Evolutionary conservation across 768 basidiomycete genomes (phyloP), one percentile per base, ranked within the genome.

Genomic region (Cystofilobasidium ferigula): DNA sequence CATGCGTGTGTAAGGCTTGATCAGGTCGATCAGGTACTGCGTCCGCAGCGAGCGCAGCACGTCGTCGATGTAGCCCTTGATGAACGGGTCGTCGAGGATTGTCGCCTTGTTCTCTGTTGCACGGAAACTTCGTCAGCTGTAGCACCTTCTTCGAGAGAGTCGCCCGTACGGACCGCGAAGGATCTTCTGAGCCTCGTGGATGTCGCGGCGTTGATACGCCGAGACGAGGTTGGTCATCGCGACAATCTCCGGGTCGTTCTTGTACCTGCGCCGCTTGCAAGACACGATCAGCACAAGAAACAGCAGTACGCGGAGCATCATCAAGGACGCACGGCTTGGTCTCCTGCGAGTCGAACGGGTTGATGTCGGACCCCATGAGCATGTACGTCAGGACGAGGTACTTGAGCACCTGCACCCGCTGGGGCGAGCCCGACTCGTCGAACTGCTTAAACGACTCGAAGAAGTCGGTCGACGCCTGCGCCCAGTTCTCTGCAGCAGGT

Each of bases 361-460:
- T 97, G 77, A 99, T 95, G 74, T 95, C 91, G 73, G 89, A 93
- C 40, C 93, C 95, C 58, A 89, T 97, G 65, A 99, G 79, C 94
- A 99, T 97, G 77, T 98, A 92, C 5, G 92, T 90, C 47, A 99
- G 81, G 2, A 99, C 95, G 22, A 99, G 83, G 75, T 99, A 99
- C 78, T 99, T 99, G 68, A 99, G 82, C 2, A 98, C 95, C 79
- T 98, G 94, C 32, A 97, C 95, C 34, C 95, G 81, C 75, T 98
- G 93, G 1, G 91, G 86, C 4, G 90, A 92, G 7, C 95, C 95
- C 16, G 93, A 91, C 75, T 99, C 95, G 71, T 99, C 95, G 74
- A 98, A 99, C 74, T 94, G 95, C 71, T 88, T 83, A 82, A 99
- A 99, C 2, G 93, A 95, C 71, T 98, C 94, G 77, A 98, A 98